phyloP scores from a whole-genome alignment of 805 yeast species.

The Candida cerambycidarum region DNA sequence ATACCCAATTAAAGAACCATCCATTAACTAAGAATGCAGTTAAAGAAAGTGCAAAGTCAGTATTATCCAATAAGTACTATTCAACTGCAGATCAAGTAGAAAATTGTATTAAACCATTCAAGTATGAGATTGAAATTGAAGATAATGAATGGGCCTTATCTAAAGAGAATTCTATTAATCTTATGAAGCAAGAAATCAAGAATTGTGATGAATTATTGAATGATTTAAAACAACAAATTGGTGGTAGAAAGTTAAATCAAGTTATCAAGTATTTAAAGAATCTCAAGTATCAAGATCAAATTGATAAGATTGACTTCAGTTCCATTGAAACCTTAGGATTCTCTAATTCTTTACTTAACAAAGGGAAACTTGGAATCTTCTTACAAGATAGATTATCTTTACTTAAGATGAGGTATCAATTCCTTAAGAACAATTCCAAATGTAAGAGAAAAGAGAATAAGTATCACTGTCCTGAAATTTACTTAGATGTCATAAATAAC shows the following conservation, averaged over 20 bases:
- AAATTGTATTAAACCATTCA: conserved; percentile 96
- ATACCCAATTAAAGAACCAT: conserved; percentile 77
- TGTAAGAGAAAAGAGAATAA: conserved; percentile 80
- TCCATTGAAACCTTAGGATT: conserved; percentile 81
- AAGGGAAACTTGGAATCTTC: conserved; percentile 84
- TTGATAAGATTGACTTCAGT: conserved; percentile 34
- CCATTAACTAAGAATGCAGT: conserved; percentile 84
- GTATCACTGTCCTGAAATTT: conserved; percentile 92
- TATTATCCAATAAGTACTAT: conserved; percentile 73
- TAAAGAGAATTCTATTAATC: conserved; percentile 69
- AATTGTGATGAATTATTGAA: conserved; percentile 73
- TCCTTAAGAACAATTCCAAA: conserved; percentile 68
- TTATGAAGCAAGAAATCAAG: conserved; percentile 79
- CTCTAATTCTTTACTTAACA: conserved; percentile 66
- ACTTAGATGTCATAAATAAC: conserved; percentile 87
- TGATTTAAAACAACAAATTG: conserved; percentile 65
- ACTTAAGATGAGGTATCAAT: conserved; percentile 67
- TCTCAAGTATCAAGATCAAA: conserved; percentile 34
- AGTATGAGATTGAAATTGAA: conserved; percentile 94
- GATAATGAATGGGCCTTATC: conserved; percentile 90
- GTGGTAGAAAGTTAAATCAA: conserved; percentile 79
- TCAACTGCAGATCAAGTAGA: conserved; percentile 98
- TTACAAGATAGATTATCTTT: conserved; percentile 70
- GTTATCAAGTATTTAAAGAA: conserved; percentile 72
- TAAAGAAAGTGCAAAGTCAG: conserved; percentile 78